Percentiles rank a stretch among this genome's conserved stretches.
phyloP scores from a whole-genome alignment of 148 eudicot genomes.

The Euryodendron excelsum region DNA sequence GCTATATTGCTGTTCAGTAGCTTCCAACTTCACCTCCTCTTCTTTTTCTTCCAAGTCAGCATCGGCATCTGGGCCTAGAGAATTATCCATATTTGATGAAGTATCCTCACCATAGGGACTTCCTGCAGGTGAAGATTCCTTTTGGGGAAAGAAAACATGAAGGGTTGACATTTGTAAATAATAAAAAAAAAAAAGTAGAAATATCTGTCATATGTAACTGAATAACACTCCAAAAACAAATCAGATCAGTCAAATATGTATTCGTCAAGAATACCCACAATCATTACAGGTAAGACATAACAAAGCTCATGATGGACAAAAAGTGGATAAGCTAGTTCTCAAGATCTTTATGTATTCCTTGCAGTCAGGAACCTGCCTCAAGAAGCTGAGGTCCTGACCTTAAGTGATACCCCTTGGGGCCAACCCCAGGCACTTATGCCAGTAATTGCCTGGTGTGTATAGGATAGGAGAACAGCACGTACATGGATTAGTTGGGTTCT shows the following conservation, averaged over 20 bases:
- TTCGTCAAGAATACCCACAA: neutral
- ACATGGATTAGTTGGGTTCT: too few relatives aligned
- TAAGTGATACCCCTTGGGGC: neutral
- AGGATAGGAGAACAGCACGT: neutral
- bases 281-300: neutral
- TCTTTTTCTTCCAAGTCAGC: slow-evolving; percentile 50
- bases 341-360: neutral
- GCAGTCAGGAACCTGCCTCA: neutral
- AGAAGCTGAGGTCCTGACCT: neutral
- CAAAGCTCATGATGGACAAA: neutral
- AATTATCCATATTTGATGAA: slow-evolving; percentile 78
- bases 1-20: slow-evolving; percentile 21
- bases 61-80: slow-evolving; percentile 57
- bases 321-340: neutral
- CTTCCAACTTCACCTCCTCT: slow-evolving; percentile 42
- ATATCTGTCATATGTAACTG: too few relatives aligned
- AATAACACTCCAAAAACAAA: neutral
- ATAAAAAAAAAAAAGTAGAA: neutral
- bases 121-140: slow-evolving; percentile 51
- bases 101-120: slow-evolving; percentile 70
- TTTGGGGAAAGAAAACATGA: neutral
- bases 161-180: neutral
- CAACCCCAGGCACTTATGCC: neutral
- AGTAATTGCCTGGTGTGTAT: too few relatives aligned
- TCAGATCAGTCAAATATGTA: neutral